Evolutionary conservation across 495 filamentous ascomycete species (phyloP).

Genomic region (Hapsidospora chrysogenum): DNA sequence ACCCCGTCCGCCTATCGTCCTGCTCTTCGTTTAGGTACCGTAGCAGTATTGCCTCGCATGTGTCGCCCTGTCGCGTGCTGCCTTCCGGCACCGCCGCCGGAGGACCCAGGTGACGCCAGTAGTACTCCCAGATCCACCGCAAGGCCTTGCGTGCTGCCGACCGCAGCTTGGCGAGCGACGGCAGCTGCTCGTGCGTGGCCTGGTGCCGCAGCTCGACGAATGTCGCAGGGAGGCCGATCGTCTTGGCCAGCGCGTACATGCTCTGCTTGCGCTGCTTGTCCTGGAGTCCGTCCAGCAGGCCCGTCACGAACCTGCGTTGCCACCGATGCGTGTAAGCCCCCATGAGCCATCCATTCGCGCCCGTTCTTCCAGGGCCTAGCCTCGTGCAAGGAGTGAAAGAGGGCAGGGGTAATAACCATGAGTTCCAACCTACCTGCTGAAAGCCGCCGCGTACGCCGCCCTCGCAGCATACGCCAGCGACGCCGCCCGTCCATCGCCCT

Average conservation of each 20-base stretch:
- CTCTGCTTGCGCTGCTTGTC: constrained; percentile 49
- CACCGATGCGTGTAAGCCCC: too few species aligned
- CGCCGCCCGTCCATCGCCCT: constrained; percentile 4
- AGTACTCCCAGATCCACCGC: constrained; percentile 75
- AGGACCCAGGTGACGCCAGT: constrained; percentile 47
- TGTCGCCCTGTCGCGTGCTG: too few species aligned
- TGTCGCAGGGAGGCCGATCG: constrained; percentile 58
- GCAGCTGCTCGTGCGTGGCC: constrained; percentile 75
- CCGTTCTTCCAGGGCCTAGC: neutral
- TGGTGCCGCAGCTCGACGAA: constrained; percentile 87
- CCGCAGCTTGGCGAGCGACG: constrained; percentile 52
- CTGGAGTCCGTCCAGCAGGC: constrained; percentile 62
- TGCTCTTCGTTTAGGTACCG: constrained; percentile 1
- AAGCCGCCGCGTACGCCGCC: constrained; percentile 29
- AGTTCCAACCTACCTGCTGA: constrained; percentile 22
- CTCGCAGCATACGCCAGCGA: constrained; percentile 22
- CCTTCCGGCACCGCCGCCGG: too few species aligned
- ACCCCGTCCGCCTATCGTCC: constrained; percentile 4
- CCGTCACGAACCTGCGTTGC: constrained; percentile 85
- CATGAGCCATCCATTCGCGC: constrained; percentile 2
- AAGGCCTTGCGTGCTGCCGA: constrained; percentile 48
- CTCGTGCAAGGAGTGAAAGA: neutral
- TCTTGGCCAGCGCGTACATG: constrained; percentile 70
- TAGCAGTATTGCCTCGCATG: constrained; percentile 1
- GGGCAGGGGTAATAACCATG: too few species aligned